Percentiles rank a stretch among this genome's conserved stretches.
These are phyloP conservation scores for Botryotinia convoluta DNA, from an alignment of 2,329 filamentous ascomycete genomes.

Conservation along the genomic window DNA sequence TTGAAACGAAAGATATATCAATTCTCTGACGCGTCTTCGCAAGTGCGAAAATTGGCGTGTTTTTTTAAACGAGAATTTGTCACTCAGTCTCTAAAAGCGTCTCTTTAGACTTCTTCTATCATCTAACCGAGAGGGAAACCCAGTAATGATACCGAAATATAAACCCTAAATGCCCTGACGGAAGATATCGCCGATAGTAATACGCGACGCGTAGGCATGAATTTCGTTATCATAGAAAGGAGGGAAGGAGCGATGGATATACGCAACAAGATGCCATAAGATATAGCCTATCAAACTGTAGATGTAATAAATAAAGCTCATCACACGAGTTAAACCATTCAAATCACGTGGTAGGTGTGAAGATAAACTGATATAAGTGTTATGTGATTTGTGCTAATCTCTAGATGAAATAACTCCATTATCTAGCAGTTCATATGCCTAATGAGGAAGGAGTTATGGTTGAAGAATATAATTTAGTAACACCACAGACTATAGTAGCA, in stretches of 20 bases:
- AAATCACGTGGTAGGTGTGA: not conserved
- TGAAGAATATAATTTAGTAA: too few relatives aligned
- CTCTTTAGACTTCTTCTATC: not conserved
- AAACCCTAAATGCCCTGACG: not conserved
- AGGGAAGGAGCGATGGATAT: not conserved
- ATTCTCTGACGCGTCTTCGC: not conserved
- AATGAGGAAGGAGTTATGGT: not conserved
- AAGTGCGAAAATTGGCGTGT: not conserved
- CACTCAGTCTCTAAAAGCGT: not conserved
- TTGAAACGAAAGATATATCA: not conserved
- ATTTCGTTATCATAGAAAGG: not conserved
- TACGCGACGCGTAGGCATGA: not conserved
- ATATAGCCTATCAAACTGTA: not conserved
- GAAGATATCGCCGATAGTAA: not conserved
- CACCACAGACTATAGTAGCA: not conserved
- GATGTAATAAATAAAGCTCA: not conserved
- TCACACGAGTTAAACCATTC: not conserved
- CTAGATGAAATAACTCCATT: not conserved
- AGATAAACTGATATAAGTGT: not conserved
- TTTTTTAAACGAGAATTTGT: not conserved
- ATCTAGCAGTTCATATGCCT: not conserved
- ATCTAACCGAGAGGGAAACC: not conserved
- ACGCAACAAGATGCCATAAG: not conserved
- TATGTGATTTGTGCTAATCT: not conserved
- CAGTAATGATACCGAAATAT: too few relatives aligned